Conservation (phyloP, 2,329 filamentous ascomycete genomes). For the Epichloe gansuensis region DNA sequence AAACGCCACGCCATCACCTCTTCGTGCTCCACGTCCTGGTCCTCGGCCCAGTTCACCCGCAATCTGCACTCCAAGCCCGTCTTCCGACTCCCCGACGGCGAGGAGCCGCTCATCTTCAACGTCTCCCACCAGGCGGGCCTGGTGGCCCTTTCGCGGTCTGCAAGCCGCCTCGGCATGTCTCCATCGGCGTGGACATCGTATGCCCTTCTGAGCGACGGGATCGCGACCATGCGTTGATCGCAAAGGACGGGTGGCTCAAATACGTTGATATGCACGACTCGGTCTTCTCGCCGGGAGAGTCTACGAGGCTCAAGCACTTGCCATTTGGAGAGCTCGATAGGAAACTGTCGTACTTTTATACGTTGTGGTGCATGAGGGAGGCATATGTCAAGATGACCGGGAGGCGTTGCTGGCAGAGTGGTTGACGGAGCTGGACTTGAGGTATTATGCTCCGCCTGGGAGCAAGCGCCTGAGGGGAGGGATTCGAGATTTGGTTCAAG, state of each 20-base stretch:
- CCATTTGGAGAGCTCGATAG: conserved; percentile 13
- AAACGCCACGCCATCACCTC: conserved; percentile 59
- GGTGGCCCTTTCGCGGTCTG: conserved; percentile 50
- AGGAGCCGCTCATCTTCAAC: conserved; percentile 53
- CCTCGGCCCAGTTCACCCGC: conserved; percentile 42
- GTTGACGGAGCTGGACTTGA: conserved; percentile 60
- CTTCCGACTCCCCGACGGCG: conserved; percentile 35
- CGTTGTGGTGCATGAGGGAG: conserved; percentile 69
- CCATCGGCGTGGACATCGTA: conserved; percentile 66
- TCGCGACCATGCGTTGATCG: conserved; percentile 47
- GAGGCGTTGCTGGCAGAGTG: conserved; percentile 64
- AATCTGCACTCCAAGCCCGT: conserved; percentile 43
- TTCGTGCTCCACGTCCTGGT: conserved; percentile 48
- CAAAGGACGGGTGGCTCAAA: conserved; percentile 45
- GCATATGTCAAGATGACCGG: conserved; percentile 72
- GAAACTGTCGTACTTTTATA: conserved; percentile 60
- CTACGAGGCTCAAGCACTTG: conserved; percentile 44
- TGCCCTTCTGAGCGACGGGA: conserved; percentile 57
- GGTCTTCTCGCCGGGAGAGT: conserved; percentile 53
- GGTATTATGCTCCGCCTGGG: conserved; percentile 45
- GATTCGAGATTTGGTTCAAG: conserved; percentile 20
- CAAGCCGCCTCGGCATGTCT: conserved; percentile 18
- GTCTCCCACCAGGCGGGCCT: conserved; percentile 68
- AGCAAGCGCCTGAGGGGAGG: conserved; percentile 7
- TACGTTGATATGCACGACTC: conserved; percentile 64